phyloP scores from a whole-genome alignment of 257 asterid species.

The Nemophila menziesii region DNA sequence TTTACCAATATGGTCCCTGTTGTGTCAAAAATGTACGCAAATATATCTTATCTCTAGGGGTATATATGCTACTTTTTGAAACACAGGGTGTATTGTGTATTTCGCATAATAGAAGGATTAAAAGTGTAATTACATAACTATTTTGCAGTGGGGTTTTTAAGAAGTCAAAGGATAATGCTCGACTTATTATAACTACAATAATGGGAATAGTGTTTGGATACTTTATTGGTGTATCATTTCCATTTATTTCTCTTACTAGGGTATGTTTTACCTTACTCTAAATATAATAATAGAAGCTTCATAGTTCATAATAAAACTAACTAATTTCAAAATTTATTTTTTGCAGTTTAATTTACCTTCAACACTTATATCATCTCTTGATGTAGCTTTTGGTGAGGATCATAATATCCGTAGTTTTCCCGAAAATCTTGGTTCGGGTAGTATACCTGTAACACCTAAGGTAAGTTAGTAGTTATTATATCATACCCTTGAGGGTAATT shows the following conservation, averaged over 20 bases:
- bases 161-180: slow-evolving; percentile 59
- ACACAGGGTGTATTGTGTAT: background rate
- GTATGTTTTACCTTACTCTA: slow-evolving; percentile 28
- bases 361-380: slow-evolving; percentile 52
- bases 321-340: background rate
- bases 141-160: slow-evolving; percentile 63
- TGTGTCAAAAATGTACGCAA: background rate
- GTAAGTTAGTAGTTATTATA: slow-evolving; percentile 17
- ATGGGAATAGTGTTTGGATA: slow-evolving; percentile 92
- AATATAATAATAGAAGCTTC: slow-evolving; percentile 2
- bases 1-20: no score
- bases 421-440: slow-evolving; percentile 86
- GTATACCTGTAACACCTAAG: slow-evolving; percentile 77
- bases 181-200: slow-evolving; percentile 67
- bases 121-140: slow-evolving; percentile 8
- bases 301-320: background rate
- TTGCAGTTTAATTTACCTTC: slow-evolving; percentile 82
- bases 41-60: background rate
- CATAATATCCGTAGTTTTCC: slow-evolving; percentile 63
- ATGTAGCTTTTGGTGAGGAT: slow-evolving; percentile 46
- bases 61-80: background rate
- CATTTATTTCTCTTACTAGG: slow-evolving; percentile 69
- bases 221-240: slow-evolving; percentile 88
- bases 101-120: no score
- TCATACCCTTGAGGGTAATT: background rate